A percentile compares a stretch with the other conserved stretches of the same genome.
Conservation (phyloP, 495 filamentous ascomycete species). For the Terfezia claveryi region DNA sequence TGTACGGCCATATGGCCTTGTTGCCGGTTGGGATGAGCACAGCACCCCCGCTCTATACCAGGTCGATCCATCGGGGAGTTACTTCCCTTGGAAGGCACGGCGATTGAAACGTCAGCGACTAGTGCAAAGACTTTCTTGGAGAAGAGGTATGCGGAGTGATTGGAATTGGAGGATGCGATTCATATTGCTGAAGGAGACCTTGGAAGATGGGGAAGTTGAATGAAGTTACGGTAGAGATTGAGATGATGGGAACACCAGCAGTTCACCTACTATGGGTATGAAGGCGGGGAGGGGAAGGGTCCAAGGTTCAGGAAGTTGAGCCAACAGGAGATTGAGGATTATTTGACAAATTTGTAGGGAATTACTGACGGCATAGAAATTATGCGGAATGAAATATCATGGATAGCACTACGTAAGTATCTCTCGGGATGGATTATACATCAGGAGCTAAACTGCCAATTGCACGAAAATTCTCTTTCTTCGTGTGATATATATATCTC, state of each 20-base stretch:
- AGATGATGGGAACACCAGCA: slow-evolving; percentile 86
- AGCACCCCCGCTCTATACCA: slow-evolving; percentile 92
- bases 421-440: too few species aligned
- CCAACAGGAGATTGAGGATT: slow-evolving; percentile 96
- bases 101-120: slow-evolving; percentile 94
- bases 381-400: too few species aligned
- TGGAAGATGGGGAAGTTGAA: slow-evolving; percentile 97
- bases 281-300: slow-evolving; percentile 79
- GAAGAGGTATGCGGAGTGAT: slow-evolving; percentile 90
- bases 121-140: slow-evolving; percentile 97
- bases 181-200: slow-evolving; percentile 97
- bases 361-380: too few species aligned
- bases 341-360: slow-evolving; percentile 76
- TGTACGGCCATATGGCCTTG: slow-evolving; percentile 90
- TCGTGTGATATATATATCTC: too few species aligned
- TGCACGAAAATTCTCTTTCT: too few species aligned
- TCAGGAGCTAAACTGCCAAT: too few species aligned
- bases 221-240: slow-evolving; percentile 96
- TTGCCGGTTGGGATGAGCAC: slow-evolving; percentile 99
- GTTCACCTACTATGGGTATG: slow-evolving; percentile 76
- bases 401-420: too few species aligned
- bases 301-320: slow-evolving; percentile 90
- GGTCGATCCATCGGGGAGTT: slow-evolving; percentile 88
- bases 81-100: slow-evolving; percentile 99
- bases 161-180: slow-evolving; percentile 95